phyloP scores from a whole-genome alignment of 2,329 filamentous ascomycete genomes.

The Sporothrix protearum region DNA sequence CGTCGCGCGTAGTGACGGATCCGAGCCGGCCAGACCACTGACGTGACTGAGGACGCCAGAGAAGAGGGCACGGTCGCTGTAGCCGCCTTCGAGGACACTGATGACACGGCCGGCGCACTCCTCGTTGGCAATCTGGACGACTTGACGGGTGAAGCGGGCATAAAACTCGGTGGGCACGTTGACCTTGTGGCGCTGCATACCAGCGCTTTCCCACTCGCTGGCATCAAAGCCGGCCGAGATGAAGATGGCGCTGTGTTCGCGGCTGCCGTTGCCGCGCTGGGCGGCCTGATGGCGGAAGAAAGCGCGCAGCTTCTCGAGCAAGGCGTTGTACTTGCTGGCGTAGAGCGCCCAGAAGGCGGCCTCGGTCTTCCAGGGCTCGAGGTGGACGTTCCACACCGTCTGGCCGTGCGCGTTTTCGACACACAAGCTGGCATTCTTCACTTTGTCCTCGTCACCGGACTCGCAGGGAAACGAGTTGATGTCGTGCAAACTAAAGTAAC shows the following conservation, averaged over 20 bases:
- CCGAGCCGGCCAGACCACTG: slow-evolving; percentile 68
- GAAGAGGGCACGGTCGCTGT: slow-evolving; percentile 84
- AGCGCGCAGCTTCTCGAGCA: slow-evolving; percentile 75
- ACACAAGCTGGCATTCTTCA: slow-evolving; percentile 89
- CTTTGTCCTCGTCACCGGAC: slow-evolving; percentile 64
- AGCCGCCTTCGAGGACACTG: slow-evolving; percentile 92
- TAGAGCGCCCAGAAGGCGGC: slow-evolving; percentile 89
- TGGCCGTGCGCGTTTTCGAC: slow-evolving; percentile 93
- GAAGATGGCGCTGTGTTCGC: slow-evolving; percentile 75
- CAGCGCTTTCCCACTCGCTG: slow-evolving; percentile 85
- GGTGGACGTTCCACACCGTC: slow-evolving; percentile 92
- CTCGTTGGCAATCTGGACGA: slow-evolving; percentile 77
- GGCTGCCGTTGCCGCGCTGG: slow-evolving; percentile 34
- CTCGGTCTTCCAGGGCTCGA: slow-evolving; percentile 79
- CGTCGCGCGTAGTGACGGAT: slow-evolving; percentile 38
- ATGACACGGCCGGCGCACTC: slow-evolving; percentile 73
- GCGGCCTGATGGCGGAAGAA: slow-evolving; percentile 74
- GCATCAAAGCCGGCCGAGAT: slow-evolving; percentile 95
- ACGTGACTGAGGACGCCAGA: slow-evolving; percentile 89
- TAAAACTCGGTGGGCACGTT: slow-evolving; percentile 98
- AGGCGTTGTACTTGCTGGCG: slow-evolving; percentile 67
- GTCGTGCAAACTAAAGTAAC: slow-evolving; percentile 95
- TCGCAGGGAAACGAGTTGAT: slow-evolving; percentile 85
- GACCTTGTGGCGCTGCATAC: slow-evolving; percentile 94
- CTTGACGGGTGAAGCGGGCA: slow-evolving; percentile 80